These are phyloP conservation scores for Ehretia macrophylla DNA, from an alignment of 257 asterid genomes.

Conservation along the genomic window DNA sequence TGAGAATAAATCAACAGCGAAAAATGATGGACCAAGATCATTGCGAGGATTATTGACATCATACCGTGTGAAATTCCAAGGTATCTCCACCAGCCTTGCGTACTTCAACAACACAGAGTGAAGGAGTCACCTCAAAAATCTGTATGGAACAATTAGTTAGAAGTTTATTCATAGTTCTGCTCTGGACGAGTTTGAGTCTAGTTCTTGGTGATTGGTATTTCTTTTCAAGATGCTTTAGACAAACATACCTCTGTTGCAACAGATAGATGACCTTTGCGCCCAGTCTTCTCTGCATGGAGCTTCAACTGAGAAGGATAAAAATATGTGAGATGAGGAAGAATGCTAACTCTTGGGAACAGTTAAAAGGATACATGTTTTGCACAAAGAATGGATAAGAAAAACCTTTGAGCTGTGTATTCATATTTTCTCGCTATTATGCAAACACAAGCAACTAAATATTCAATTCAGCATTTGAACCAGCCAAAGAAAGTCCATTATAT, in stretches of 20 bases:
- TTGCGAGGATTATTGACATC: not conserved
- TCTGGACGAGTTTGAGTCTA: not conserved
- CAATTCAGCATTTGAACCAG: too few species aligned
- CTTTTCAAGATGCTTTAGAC: not conserved
- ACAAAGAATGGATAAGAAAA: not conserved
- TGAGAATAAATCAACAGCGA: too few species aligned
- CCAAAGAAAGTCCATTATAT: too few species aligned
- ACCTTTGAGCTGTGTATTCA: not conserved
- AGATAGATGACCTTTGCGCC: conserved; percentile 89
- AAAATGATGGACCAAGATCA: too few species aligned
- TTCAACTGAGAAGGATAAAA: conserved; percentile 52
- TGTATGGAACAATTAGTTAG: conserved; percentile 18
- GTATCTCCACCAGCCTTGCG: conserved; percentile 96
- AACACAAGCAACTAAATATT: too few species aligned
- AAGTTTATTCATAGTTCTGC: not conserved
- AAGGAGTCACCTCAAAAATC: conserved; percentile 93
- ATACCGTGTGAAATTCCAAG: conserved; percentile 86
- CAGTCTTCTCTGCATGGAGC: conserved; percentile 89
- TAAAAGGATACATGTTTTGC: too few species aligned
- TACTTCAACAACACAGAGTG: conserved; percentile 83
- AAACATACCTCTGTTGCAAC: conserved; percentile 79
- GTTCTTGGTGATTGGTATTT: too few species aligned
- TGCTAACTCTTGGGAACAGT: too few species aligned
- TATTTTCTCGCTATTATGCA: too few species aligned
- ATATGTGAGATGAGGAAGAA: not conserved